Conservation (phyloP, 1,139 yeast genomes). For the Geotrichum reessii region DNA sequence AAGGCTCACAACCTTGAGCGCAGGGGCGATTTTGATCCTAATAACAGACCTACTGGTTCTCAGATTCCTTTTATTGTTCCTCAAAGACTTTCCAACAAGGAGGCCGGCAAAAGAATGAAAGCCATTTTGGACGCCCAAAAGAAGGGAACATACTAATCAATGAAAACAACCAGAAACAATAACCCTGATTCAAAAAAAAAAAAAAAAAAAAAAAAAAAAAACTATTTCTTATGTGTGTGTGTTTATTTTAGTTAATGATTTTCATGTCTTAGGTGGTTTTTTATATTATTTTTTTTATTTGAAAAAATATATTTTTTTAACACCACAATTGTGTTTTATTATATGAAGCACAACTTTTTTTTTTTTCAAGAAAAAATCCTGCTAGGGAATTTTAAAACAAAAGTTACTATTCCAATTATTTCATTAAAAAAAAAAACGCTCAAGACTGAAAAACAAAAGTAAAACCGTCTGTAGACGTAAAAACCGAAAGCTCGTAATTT, state of each 20-base stretch:
- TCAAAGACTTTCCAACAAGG: conserved; percentile 4
- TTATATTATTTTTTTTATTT: not conserved
- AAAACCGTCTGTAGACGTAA: too few relatives aligned
- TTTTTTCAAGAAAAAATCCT: too few relatives aligned
- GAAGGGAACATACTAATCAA: not conserved
- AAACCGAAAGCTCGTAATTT: too few relatives aligned
- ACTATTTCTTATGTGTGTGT: not conserved
- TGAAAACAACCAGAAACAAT: not conserved
- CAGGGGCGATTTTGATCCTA: conserved; percentile 3
- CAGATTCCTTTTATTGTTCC: conserved; percentile 9
- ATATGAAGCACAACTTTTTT: too few relatives aligned
- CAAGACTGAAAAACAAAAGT: too few relatives aligned
- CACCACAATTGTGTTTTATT: too few relatives aligned
- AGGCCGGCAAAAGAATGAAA: conserved; percentile 12
- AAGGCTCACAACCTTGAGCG: conserved; percentile 1
- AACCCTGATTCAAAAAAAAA: not conserved
- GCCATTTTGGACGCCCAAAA: conserved; percentile 14
- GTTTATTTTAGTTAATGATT: not conserved
- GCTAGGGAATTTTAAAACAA: too few relatives aligned
- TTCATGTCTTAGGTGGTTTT: not conserved
- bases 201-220: not conserved
- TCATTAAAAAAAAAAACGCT: too few relatives aligned
- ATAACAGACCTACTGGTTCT: not conserved
- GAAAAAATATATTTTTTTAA: too few relatives aligned
- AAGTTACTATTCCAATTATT: too few relatives aligned